Base-by-base conservation (phyloP, 805 yeast genomes). In the Starmerella riodocensis region DNA sequence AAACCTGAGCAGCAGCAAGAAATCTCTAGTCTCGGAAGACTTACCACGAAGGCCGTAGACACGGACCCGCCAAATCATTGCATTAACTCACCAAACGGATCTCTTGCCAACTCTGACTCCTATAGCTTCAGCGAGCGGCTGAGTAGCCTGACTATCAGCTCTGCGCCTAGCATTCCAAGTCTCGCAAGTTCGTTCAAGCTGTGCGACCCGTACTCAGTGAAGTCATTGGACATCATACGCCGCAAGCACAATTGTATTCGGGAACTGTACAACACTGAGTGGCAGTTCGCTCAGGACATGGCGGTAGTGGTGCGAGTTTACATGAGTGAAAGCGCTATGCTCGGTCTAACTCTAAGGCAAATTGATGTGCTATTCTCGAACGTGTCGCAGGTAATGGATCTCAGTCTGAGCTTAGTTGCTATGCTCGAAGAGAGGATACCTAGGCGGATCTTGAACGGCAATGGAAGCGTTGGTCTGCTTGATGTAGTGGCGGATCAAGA, bases 181-280 rank as follows among this genome's bases (percentile, higher is more conserved):
- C 36, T 43, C 29, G 27, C 34, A 13, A 16, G 28, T 24, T 36
- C 29, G 11, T 12, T 36, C 21, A 16, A 20, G 13, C 29, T 25
- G 17, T 21, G 29, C 14, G 21, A 29, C 12, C n/a, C 11, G 2
- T 14, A 23, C 20, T 14, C 25, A 14, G 12, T 13, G 31, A 28
- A 28, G 29, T 7, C 4, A 21, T 18, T 40, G 17, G 34, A 35
- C 21, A 34, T 26, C 7, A 36, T 46, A 37, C 27, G 45, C 7
- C 28, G 25, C 12, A 50, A 56, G 25, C 51, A 53, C 41, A 56
- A 57, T 22, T 44, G 57, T 13, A 51, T 61, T 24, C 51, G 59
- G 8, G 68, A 64, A 42, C 52, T 64, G 6, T 55, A 62, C 34
- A 49, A 50, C 16, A 59, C 67, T 11, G 69, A 64, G 40, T 42